Conservation (phyloP, 1,139 yeast species). For the Yamadazyma membranifaciens region DNA sequence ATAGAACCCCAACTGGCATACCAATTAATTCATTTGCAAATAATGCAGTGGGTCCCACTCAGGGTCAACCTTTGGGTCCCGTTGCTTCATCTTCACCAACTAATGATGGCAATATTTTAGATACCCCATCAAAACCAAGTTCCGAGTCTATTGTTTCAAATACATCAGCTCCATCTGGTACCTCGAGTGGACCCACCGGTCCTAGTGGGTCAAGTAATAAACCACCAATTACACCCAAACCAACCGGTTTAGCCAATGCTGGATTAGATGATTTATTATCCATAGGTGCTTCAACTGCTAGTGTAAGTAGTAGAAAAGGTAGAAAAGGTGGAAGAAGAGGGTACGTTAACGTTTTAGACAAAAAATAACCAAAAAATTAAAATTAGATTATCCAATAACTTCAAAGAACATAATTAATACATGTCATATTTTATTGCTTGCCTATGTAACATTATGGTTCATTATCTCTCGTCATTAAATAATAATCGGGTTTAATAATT, state of each 20-base stretch:
- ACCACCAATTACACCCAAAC: constrained; percentile 8
- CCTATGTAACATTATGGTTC: background rate
- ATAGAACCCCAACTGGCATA: constrained; percentile 8
- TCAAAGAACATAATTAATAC: background rate
- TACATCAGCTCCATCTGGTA: constrained; percentile 9
- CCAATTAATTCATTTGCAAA: constrained; percentile 1
- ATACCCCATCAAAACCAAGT: constrained; percentile 3
- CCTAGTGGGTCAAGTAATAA: constrained; percentile 5
- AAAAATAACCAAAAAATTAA: constrained; percentile 5
- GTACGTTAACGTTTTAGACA: constrained; percentile 74
- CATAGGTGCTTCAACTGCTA: constrained; percentile 37
- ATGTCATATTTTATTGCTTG: too few species aligned
- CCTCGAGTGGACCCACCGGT: constrained; percentile 1
- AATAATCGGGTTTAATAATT: constrained; percentile 32
- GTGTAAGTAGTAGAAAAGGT: constrained; percentile 46
- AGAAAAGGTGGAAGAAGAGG: constrained; percentile 71
- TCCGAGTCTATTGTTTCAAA: constrained; percentile 7
- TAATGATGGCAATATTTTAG: background rate
- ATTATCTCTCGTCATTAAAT: constrained; percentile 12
- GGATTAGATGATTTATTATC: constrained; percentile 72
- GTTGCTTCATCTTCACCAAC: background rate
- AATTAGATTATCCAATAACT: background rate
- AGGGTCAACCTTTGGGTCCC: too few species aligned
- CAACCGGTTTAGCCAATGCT: constrained; percentile 37
- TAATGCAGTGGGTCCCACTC: background rate